Evolutionary conservation across 2,329 filamentous ascomycete genomes (phyloP).

Genomic region (Clonostachys solani): DNA sequence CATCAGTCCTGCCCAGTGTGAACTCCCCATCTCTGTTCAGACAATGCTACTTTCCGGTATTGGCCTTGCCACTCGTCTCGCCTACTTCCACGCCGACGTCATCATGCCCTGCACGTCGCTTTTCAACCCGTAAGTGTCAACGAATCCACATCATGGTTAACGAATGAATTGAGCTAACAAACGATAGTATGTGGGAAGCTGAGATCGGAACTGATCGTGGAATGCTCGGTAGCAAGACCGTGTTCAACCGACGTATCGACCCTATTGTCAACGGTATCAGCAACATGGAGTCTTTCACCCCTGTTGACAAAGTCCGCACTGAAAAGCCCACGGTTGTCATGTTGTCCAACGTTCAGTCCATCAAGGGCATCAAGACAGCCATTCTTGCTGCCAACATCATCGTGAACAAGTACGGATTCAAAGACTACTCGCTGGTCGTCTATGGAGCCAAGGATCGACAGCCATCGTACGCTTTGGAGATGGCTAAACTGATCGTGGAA

Average conservation of each 20-base stretch:
- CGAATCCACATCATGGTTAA: neutral
- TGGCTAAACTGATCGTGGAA: conserved; percentile 52
- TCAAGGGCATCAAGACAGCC: conserved; percentile 62
- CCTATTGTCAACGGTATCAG: conserved; percentile 63
- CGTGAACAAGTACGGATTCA: conserved; percentile 62
- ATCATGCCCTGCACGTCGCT: conserved; percentile 54
- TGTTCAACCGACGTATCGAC: conserved; percentile 56
- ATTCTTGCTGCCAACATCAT: conserved; percentile 61
- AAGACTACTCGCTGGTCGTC: conserved; percentile 57
- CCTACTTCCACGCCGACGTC: conserved; percentile 52
- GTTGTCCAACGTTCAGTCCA: conserved; percentile 57
- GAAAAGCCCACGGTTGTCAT: conserved; percentile 59
- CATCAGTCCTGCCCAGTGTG: conserved; percentile 42
- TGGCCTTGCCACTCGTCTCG: conserved; percentile 38
- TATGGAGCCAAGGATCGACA: conserved; percentile 62
- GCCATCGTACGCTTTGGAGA: conserved; percentile 55
- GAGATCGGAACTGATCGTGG: conserved; percentile 57
- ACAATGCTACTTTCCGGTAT: conserved; percentile 41
- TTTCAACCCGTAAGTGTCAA: conserved; percentile 44
- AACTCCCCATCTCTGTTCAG: conserved; percentile 41
- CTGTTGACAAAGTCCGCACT: conserved; percentile 54
- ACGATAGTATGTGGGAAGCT: conserved; percentile 47
- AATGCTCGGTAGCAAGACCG: conserved; percentile 48
- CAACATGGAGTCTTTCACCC: conserved; percentile 59
- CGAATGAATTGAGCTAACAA: neutral